Base-by-base conservation (phyloP, 2,329 filamentous ascomycete genomes). In the Pseudogymnoascus sp. region DNA sequence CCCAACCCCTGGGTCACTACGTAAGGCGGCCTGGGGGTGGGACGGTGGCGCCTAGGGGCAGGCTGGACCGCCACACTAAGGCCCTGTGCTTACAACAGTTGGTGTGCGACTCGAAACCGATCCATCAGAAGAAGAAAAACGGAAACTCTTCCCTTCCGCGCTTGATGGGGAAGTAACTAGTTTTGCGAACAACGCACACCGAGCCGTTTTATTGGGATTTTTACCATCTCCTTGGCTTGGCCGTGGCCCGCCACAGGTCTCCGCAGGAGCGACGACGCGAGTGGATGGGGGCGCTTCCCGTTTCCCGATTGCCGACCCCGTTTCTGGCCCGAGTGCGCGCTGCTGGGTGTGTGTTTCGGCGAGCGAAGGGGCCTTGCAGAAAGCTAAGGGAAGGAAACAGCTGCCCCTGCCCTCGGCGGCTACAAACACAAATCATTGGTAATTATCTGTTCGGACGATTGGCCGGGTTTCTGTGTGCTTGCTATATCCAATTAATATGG, bases 101-200 rank as follows among this genome's bases (percentile, higher is more conserved):
- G 45, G 45, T 52, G 45, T 52, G 45, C 45, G 45, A 52, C 45
- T 52, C 45, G 45, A 52, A 52, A 52, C 45, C 8, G n/a, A 52
- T 18, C 18, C 18, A 18, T 18, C 18, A 18, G 18, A 10, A 31
- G 13, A 8, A 52, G 27, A 52, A 52, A 52, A 10, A 29, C 45
- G 18, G 39, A 42, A 29, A 25, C 42, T 15, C n/a, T 29, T 25
- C 45, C 25, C 3, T 31, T 52, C 4, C n/a, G 25, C 45, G 25
- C 7, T 52, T 52, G 45, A 27, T 9, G 3, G 13, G 29, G 15
- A 29, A 48, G 42, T 4, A 29, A 9, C 25, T 52, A 13, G 2
- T 15, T 52, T 52, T 31, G 45, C 45, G 27, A 45, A 27, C 40
- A 45, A 39, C 13, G 5, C 27, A 52, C 45, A 10, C n/a, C 18